Evolutionary conservation across 2,329 filamentous ascomycete genomes (phyloP).

Genomic region (Diplocarpon rosae): DNA sequence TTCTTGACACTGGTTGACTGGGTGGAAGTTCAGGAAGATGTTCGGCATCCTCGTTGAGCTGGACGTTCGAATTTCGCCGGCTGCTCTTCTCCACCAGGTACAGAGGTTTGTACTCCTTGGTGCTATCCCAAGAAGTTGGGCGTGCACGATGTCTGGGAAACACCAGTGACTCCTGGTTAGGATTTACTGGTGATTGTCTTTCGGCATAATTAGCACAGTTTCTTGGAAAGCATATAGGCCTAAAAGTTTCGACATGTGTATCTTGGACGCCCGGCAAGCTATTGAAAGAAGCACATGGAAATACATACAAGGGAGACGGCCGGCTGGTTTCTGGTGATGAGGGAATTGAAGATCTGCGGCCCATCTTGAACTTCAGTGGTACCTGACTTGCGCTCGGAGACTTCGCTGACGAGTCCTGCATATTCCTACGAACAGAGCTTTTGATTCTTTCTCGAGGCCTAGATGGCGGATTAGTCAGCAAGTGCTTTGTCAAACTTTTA

Average conservation of each 20-base stretch:
- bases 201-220: neutral
- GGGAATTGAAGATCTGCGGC: slow-evolving; percentile 28
- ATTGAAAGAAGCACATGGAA: no score
- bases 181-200: slow-evolving; percentile 27
- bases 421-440: slow-evolving; percentile 15
- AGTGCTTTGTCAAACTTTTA: neutral
- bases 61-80: slow-evolving; percentile 15
- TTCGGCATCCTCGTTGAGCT: slow-evolving; percentile 28
- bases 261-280: no score
- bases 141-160: slow-evolving; percentile 33
- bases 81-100: slow-evolving; percentile 64
- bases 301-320: slow-evolving; percentile 27
- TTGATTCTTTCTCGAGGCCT: slow-evolving; percentile 14
- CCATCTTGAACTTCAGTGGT: slow-evolving; percentile 43
- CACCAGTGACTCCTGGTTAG: slow-evolving; percentile 22
- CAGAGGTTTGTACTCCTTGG: slow-evolving; percentile 66
- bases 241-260: no score
- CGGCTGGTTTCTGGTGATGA: slow-evolving; percentile 33
- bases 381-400: slow-evolving; percentile 40
- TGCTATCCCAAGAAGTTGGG: slow-evolving; percentile 51
- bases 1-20: slow-evolving; percentile 37
- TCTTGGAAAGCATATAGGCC: no score
- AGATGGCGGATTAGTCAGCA: neutral
- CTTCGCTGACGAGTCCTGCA: slow-evolving; percentile 24
- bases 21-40: slow-evolving; percentile 37